A percentile compares a stretch with the other conserved stretches of the same genome.
Evolutionary conservation across 768 basidiomycete species (phyloP).

Genomic region (Mycena vulgaris): DNA sequence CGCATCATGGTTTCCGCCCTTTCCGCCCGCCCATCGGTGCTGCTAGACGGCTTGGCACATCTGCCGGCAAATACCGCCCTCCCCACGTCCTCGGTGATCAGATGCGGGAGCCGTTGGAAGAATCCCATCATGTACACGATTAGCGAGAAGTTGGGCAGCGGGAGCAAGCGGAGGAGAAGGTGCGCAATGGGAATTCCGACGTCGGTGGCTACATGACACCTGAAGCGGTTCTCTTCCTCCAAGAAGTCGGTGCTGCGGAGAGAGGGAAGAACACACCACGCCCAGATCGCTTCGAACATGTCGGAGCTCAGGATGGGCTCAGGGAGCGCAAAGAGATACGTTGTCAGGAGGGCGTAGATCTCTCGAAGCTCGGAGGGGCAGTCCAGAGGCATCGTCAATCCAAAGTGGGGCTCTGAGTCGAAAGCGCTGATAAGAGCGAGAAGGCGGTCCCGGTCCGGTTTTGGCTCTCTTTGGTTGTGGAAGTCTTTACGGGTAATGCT

Average conservation of each 20-base stretch:
- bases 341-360: constrained; percentile 58
- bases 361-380: constrained; percentile 56
- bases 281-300: constrained; percentile 55
- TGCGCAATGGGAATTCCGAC: constrained; percentile 49
- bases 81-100: constrained; percentile 54
- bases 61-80: constrained; percentile 51
- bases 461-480: constrained; percentile 11
- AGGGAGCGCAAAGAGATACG: constrained; percentile 58
- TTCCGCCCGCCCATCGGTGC: constrained; percentile 33
- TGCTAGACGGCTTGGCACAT: constrained; percentile 4
- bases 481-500: constrained; percentile 11
- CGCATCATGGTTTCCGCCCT: constrained; percentile 48
- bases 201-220: constrained; percentile 36
- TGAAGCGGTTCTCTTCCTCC: constrained; percentile 35
- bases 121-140: constrained; percentile 63
- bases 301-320: constrained; percentile 54
- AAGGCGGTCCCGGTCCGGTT: constrained; percentile 52
- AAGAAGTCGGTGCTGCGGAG: constrained; percentile 39
- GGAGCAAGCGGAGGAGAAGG: constrained; percentile 59
- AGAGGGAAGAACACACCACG: constrained; percentile 51
- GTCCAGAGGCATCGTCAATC: constrained; percentile 48
- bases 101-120: constrained; percentile 56
- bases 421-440: constrained; percentile 56
- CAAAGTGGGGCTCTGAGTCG: constrained; percentile 50
- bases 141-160: constrained; percentile 58